A percentile compares a stretch with the other conserved stretches of the same genome.
phyloP scores from a whole-genome alignment of 148 eudicot species.

The Euryodendron excelsum region DNA sequence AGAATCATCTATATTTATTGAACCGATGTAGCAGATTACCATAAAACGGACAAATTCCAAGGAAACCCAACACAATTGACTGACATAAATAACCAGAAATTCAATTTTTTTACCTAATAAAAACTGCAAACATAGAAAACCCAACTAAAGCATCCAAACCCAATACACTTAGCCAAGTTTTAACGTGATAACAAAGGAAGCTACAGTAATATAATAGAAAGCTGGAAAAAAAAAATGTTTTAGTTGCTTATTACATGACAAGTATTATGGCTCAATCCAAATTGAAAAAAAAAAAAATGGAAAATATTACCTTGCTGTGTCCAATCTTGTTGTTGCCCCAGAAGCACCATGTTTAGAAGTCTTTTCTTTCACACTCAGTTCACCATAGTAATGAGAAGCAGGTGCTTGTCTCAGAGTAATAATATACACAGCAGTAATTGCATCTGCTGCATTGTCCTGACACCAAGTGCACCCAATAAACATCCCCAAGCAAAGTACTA shows the following conservation, averaged over 20 bases:
- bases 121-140: background rate
- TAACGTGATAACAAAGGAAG: background rate
- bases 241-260: background rate
- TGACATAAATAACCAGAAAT: background rate
- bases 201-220: background rate
- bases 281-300: constrained; percentile 8
- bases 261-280: background rate
- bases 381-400: constrained; percentile 46
- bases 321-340: constrained; percentile 39
- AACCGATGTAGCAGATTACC: background rate
- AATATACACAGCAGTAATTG: constrained; percentile 65
- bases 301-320: constrained; percentile 54
- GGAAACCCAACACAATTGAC: background rate
- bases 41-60: background rate
- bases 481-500: constrained; percentile 34
- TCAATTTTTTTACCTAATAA: background rate
- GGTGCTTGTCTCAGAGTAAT: constrained; percentile 87
- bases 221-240: background rate
- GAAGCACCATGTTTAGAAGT: constrained; percentile 31
- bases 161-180: background rate
- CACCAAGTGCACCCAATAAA: constrained; percentile 29
- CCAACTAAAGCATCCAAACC: constrained; percentile 3
- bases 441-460: constrained; percentile 40
- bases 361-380: constrained; percentile 26
- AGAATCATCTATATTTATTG: background rate